Conservation (phyloP, 208 protist species). For the Naegleria lovaniensis region DNA sequence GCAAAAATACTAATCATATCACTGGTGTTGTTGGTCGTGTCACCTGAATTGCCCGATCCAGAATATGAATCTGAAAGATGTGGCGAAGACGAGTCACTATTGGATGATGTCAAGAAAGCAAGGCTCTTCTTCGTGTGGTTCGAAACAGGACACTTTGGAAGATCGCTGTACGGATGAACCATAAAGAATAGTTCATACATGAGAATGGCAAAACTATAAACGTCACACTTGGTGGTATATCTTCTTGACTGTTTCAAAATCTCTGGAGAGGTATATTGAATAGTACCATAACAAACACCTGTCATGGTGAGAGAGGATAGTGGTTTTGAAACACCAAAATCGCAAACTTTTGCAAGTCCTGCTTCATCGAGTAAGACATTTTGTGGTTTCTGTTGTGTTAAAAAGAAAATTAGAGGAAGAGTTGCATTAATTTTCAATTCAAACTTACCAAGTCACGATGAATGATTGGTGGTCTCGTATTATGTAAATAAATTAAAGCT, state of each 20-base stretch:
- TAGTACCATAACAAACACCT: neutral
- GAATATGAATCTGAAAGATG: neutral
- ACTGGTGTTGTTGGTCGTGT: neutral
- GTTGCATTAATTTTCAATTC: too few species aligned
- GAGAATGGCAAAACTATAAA: constrained; percentile 11
- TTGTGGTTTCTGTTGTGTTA: neutral
- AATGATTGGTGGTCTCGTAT: neutral
- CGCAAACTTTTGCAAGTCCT: neutral
- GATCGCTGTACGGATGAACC: neutral
- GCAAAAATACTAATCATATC: neutral
- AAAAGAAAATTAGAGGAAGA: too few species aligned
- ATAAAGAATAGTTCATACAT: neutral
- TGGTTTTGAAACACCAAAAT: neutral
- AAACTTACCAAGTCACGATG: neutral
- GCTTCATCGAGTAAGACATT: neutral
- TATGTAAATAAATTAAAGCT: constrained; percentile 19
- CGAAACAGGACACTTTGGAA: neutral
- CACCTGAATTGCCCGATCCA: neutral
- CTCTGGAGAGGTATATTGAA: neutral
- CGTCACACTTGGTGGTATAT: constrained; percentile 1
- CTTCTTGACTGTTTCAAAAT: neutral
- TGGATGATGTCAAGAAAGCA: neutral
- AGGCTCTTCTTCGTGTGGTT: neutral
- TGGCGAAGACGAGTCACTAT: neutral
- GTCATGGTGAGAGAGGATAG: neutral